Percentiles rank a stretch among this genome's conserved stretches.
Evolutionary conservation across 2,329 filamentous ascomycete species (phyloP).

Genomic region (Hypoxylon sp.): DNA sequence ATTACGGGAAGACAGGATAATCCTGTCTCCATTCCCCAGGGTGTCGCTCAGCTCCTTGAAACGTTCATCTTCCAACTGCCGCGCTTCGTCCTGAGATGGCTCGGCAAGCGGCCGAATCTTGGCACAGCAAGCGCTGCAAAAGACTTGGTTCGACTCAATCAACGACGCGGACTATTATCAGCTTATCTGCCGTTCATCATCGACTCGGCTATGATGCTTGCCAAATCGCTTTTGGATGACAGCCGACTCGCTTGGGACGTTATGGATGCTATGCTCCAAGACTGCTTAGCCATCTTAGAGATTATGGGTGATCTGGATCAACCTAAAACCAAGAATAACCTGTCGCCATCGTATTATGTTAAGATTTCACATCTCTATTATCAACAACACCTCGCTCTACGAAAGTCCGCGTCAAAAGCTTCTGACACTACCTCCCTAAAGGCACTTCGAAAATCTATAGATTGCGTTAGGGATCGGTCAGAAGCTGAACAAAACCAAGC

Average conservation of each 20-base stretch:
- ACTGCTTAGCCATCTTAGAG: conserved; percentile 67
- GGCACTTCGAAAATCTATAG: conserved; percentile 73
- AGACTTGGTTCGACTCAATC: conserved; percentile 70
- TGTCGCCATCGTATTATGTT: conserved; percentile 64
- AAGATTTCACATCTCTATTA: conserved; percentile 81
- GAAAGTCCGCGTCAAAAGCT: conserved; percentile 58
- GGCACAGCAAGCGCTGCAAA: conserved; percentile 65
- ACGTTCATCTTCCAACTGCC: conserved; percentile 70
- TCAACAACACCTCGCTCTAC: conserved; percentile 67
- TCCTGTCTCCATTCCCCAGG: conserved; percentile 28
- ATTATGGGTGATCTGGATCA: conserved; percentile 59
- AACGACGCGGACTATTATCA: conserved; percentile 65
- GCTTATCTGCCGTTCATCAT: conserved; percentile 68
- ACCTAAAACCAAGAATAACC: conserved; percentile 46
- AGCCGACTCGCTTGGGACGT: conserved; percentile 64
- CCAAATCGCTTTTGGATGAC: conserved; percentile 65
- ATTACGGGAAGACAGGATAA: conserved; percentile 51
- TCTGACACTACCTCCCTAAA: conserved; percentile 63
- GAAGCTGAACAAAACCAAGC: conserved; percentile 69
- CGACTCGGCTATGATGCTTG: conserved; percentile 70
- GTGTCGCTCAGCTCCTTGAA: conserved; percentile 59
- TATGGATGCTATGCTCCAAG: conserved; percentile 68
- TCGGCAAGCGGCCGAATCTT: conserved; percentile 66
- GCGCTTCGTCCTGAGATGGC: conserved; percentile 71
- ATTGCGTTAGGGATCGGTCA: conserved; percentile 68